Evolutionary conservation across 2,329 filamentous ascomycete species (phyloP), one percentile per base, ranked within the genome.

Genomic region (Ceratocystis destructans): DNA sequence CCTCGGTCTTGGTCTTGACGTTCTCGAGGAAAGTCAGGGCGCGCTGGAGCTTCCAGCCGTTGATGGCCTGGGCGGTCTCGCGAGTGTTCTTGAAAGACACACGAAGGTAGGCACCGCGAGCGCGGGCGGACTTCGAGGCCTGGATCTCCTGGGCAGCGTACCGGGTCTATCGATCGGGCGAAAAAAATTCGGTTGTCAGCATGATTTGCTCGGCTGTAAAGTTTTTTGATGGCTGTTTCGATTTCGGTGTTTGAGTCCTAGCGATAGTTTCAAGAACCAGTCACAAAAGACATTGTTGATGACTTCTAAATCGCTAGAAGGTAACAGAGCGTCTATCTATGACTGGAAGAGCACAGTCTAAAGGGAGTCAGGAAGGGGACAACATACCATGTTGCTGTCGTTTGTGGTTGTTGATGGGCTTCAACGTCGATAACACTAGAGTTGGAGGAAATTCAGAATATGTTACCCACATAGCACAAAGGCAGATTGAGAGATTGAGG

Each of bases 11-110:
- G 81, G 88, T 88, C 81, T 90, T 86, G 75, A 99, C 94, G 80
- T 99, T 97, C 84, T 96, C 90, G 77, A 99, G 90, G 87, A 96
- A 99, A 78, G 87, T 87, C 74, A 96, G 82, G 76, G 94, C 94
- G 77, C 94, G 92, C 82, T 90, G 84, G 77, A 97, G 79, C 85
- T 96, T 96, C 91, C 91, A 96, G 82, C 93, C 93, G 82, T 94
- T 97, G 87, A 99, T 96, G 76, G 92, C 92, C 85, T 97, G 94
- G 72, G 95, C 94, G 73, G 93, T 96, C 85, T 99, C 95, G 77
- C 94, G 91, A 79, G 94, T 99, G 88, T 99, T 99, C 88, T 99
- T 99, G 90, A 96, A 99, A 75, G 90, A 96, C 75, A 97, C 93
- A 79, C 94, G 91, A 76, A 99, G 89, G 86, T 97, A 99, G 79